Conservation (phyloP, 176 grass and related monocot species). For the Juncus effusus region DNA sequence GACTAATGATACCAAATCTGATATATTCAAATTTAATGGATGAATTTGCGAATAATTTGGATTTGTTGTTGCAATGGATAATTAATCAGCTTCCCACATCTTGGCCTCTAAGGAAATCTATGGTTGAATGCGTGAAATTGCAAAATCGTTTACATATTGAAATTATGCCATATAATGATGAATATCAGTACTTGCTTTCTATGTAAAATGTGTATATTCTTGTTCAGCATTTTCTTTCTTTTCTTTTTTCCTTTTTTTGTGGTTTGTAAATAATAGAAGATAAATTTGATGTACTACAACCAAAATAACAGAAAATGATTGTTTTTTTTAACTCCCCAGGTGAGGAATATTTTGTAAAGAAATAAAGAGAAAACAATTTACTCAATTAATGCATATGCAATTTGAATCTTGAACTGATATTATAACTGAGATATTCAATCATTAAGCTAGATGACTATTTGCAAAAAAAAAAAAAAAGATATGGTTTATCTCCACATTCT, state of each 20-base stretch:
- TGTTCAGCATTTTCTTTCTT: slow-evolving; percentile 11
- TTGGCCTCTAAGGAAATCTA: slow-evolving; percentile 83
- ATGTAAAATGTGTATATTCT: slow-evolving; percentile 30
- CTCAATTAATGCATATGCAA: no score
- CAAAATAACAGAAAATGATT: no score
- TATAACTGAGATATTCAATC: no score
- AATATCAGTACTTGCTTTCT: slow-evolving; percentile 77
- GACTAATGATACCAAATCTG: slow-evolving; percentile 61
- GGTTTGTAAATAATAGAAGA: background rate
- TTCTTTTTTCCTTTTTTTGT: slow-evolving; percentile 13
- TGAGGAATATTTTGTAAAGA: no score
- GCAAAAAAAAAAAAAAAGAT: no score
- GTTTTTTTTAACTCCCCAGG: no score
- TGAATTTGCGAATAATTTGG: slow-evolving; percentile 57
- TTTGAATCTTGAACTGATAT: no score
- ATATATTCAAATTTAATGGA: slow-evolving; percentile 59
- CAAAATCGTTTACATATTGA: slow-evolving; percentile 28
- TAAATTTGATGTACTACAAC: no score
- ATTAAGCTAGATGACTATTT: no score
- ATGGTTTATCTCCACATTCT: no score
- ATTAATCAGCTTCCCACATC: slow-evolving; percentile 84
- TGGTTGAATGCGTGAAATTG: slow-evolving; percentile 64
- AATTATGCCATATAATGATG: slow-evolving; percentile 52
- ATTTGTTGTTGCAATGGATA: slow-evolving; percentile 58
- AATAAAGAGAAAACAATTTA: no score